Evolutionary conservation across 163 green algal genomes (phyloP), one percentile per base, ranked within the genome.

Genomic region (Picocystis sp.): DNA sequence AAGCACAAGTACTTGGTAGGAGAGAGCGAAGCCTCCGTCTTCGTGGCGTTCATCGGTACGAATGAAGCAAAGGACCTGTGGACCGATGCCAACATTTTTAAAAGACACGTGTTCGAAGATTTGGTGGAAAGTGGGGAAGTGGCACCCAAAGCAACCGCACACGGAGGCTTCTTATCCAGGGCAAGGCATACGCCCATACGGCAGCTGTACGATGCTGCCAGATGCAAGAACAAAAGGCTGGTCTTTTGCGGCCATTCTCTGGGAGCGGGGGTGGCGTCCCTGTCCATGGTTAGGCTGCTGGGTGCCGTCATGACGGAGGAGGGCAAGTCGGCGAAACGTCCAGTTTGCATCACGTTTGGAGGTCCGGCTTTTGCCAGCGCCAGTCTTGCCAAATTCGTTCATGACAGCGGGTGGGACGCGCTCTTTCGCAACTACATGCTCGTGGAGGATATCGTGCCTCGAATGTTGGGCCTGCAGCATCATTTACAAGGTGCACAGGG

Each of bases 221-320:
- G 38, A 10, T 1, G 6, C 10, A 33, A 35, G n/a, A 23, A 8
- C 9, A 33, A 45, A 14, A 54, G 34, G 13, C 47, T 54, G 3
- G 1, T 54, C 12, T 54, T 54, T 8, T 45, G 25, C 47, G 47
- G 47, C 6, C 47, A 54, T 35, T 54, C 47, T 5, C 41, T 54
- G 47, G 47, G 47, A 15, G 47, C 25, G 5, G 47, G 25, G 13
- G 47, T 54, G 47, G 47, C 47, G 13, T 3, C 47, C 3, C 47
- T 54, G n/a, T 33, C 47, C n/a, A 54, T 35, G 25, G 17, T 54
- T 3, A 54, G 47, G 47, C 47, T 54, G 17, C 47, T 54, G n/a
- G 10, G 34, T 8, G 29, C 47, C 34, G 47, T 33, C 47, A 45
- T 33, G 47, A 54, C 12, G 19, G 47, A 35, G 8, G 29, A 38